Base-by-base conservation (phyloP, 441 rosid genomes). In the Flueggea neowawraea region DNA sequence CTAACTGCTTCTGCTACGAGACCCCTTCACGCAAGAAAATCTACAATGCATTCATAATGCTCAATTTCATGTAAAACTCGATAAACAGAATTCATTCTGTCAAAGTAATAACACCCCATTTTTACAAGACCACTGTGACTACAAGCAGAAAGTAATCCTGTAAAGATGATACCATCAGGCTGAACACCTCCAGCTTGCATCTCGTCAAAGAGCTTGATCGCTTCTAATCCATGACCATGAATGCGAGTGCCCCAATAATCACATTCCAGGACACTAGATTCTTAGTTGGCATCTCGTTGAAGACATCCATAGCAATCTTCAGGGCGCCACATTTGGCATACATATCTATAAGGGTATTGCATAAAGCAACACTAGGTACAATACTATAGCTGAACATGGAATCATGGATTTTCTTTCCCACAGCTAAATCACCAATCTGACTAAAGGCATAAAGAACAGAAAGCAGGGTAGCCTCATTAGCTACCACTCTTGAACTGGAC, bases 261-360 rank as follows among this genome's bases (percentile, higher is more conserved):
- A 82, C 75, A 55, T 88, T 88, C 96, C 91, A 86, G 6, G 94
- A 84, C 71, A 90, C 82, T 14, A 80, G 63, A 68, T 82, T 90
- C 57, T 45, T 75, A 49, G 65, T 61, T 1, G 89, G 84, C 82
- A 83, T 84, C 53, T 9, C 67, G 74, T 78, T 74, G 33, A 88
- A 83, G 60, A 78, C 75, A 64, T 75, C 65, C 52, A 41, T 9
- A 31, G 62, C 68, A 17, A 2, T 11, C 13, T 15, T 13, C 14
- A 62, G 57, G 16, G 36, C 60, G 0, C 64, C 71, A 39, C 71
- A 66, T 55, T 66, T 67, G 22, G 76, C 64, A 54, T 54, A 58
- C 68, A 62, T 58, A 52, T 63, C 64, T 28, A 67, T 43, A 13
- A 72, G 39, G 1, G 66, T 58, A 49, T 73, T 73, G n/a, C 57